These are phyloP conservation scores for Sapria himalayana DNA, from an alignment of 345 rosid genomes.

Conservation along the genomic window DNA sequence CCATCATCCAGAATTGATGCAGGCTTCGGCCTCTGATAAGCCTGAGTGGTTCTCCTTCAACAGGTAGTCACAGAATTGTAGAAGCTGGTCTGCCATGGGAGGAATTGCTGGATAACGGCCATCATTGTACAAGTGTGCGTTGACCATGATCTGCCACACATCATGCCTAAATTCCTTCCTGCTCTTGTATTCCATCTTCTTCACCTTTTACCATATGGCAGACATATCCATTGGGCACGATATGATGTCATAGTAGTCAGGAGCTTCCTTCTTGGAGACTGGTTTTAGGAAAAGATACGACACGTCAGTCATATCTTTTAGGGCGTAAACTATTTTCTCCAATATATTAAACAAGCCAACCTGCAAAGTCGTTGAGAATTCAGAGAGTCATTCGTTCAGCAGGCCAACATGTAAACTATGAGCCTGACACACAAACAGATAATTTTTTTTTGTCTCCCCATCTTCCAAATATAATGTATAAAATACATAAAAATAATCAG, in stretches of 20 bases:
- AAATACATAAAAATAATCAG: no score
- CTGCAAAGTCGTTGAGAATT: no score
- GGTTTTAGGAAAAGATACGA: slow-evolving; percentile 82
- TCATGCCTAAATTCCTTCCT: slow-evolving; percentile 63
- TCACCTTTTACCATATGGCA: slow-evolving; percentile 55
- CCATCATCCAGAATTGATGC: slow-evolving; percentile 25
- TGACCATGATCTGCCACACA: slow-evolving; percentile 53
- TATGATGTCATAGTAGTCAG: slow-evolving; percentile 48
- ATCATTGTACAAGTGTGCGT: slow-evolving; percentile 70
- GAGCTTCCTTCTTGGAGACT: slow-evolving; percentile 78
- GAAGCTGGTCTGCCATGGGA: slow-evolving; percentile 86
- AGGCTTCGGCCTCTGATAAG: slow-evolving; percentile 49
- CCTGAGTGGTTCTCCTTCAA: slow-evolving; percentile 19
- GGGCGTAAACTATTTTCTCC: slow-evolving; percentile 55
- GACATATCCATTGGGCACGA: slow-evolving; percentile 81
- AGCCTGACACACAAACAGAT: no score
- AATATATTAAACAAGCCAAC: slow-evolving; percentile 71
- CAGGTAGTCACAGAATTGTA: slow-evolving; percentile 80
- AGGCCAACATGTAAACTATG: no score
- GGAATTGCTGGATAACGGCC: slow-evolving; percentile 78
- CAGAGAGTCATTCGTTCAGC: no score
- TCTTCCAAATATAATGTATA: no score
- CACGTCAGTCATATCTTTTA: slow-evolving; percentile 31
- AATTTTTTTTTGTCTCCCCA: no score
- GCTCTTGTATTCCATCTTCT: slow-evolving; percentile 63